Evolutionary conservation across 441 rosid species (phyloP).

Genomic region (Gossypium gossypioides): DNA sequence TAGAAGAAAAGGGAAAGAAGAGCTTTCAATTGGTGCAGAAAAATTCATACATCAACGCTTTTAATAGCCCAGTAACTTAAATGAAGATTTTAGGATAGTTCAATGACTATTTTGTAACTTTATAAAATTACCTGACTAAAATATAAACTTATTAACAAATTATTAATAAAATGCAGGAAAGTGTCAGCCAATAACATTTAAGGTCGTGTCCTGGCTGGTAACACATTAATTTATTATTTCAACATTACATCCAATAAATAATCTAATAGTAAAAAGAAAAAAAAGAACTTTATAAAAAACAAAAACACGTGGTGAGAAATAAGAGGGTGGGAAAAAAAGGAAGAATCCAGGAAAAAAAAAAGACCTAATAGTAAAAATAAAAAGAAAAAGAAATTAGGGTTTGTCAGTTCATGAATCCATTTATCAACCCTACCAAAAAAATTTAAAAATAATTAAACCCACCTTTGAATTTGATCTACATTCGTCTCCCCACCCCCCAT

Average conservation of each 20-base stretch:
- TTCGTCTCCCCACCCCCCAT: neutral
- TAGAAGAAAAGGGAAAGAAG: too few relatives aligned
- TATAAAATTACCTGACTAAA: too few relatives aligned
- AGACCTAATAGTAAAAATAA: neutral
- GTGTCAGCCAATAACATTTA: too few relatives aligned
- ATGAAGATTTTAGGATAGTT: too few relatives aligned
- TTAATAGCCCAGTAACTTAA: too few relatives aligned
- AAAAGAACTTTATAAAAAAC: neutral
- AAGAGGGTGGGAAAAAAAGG: neutral
- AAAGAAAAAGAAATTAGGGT: neutral
- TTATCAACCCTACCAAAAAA: neutral
- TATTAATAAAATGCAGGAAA: too few relatives aligned
- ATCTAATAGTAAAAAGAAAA: neutral
- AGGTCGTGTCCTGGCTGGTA: too few relatives aligned
- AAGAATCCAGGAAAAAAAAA: neutral
- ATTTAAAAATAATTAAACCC: neutral
- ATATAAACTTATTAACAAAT: too few relatives aligned
- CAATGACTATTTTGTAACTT: too few relatives aligned
- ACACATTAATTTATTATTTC: too few relatives aligned
- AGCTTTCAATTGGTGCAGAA: too few relatives aligned
- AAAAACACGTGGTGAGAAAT: neutral
- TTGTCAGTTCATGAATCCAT: slow-evolving; percentile 3
- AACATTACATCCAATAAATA: neutral
- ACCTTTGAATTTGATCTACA: neutral
- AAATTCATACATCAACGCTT: too few relatives aligned